Percentiles rank a stretch among this genome's conserved stretches.
These are phyloP conservation scores for Globisporangium abappressorium DNA, from an alignment of 352 stramenopile species.

Conservation along the genomic window DNA sequence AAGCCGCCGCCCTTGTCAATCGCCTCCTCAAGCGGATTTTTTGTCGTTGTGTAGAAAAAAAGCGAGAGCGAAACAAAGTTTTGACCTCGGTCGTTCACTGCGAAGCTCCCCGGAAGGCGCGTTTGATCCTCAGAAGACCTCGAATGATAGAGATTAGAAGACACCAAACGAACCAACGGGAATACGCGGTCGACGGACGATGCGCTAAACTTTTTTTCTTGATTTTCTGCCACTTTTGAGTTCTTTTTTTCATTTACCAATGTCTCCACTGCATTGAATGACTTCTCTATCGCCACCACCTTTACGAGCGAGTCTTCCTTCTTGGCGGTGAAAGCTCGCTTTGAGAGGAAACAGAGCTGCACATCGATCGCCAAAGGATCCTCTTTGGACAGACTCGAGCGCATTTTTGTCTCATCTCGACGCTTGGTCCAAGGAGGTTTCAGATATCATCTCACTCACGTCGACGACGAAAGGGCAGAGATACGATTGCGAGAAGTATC, in stretches of 20 bases:
- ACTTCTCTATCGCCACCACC: too few species aligned
- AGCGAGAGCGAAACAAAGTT: background rate
- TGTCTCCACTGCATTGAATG: background rate
- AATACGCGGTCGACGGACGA: constrained; percentile 2
- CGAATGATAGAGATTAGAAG: constrained; percentile 10
- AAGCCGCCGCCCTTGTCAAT: background rate
- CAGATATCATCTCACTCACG: too few species aligned
- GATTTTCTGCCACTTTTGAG: background rate
- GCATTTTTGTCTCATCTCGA: too few species aligned
- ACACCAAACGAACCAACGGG: constrained; percentile 5
- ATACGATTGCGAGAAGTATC: too few species aligned
- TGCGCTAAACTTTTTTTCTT: background rate
- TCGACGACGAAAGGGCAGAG: too few species aligned
- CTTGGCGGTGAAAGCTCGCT: too few species aligned
- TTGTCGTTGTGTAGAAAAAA: constrained; percentile 3
- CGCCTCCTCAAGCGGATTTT: constrained; percentile 5
- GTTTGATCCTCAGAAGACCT: constrained; percentile 10
- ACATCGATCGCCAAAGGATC: too few species aligned
- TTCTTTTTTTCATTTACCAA: background rate
- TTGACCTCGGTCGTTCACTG: background rate
- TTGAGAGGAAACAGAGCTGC: too few species aligned
- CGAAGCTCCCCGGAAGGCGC: background rate
- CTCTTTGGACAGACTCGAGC: too few species aligned
- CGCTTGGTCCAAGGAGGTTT: too few species aligned
- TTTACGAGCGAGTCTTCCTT: too few species aligned